Base-by-base conservation (phyloP, 2,329 filamentous ascomycete species). In the Aspergillus clavatus region DNA sequence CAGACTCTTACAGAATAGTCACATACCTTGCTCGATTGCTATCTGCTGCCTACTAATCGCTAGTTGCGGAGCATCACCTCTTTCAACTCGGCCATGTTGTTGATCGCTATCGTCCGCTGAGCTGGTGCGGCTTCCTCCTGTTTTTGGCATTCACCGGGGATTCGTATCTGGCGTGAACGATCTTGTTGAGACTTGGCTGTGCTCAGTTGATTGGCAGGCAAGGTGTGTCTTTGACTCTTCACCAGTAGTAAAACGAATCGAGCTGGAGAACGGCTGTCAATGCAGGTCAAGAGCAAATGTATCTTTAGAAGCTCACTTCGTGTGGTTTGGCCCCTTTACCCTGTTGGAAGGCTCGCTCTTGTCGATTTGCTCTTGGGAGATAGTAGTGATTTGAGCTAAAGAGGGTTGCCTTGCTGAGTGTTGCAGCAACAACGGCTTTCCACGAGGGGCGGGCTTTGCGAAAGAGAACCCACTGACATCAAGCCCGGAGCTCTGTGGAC, bases 391-490 rank as follows among this genome's bases (percentile, higher is more conserved):
- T n/a, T 29, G 22, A 16, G 11, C 28, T 8, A 40, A 41, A 3
- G 43, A 21, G 11, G 38, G 7, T 11, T 47, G 45, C 16, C 47
- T 58, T 19, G 42, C n/a, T 5, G 51, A 22, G 7, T 43, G 35
- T 33, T 53, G 53, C 11, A 62, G 50, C 1, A 58, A 56, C 28
- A 63, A 63, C 1, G 40, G 43, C 24, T 54, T 60, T 18, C 44
- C 53, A 33, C 54, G 49, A 23, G 50, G 53, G 16, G 43, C 51
- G 19, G 64, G 67, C 40, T 59, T 67, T 12, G 60, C 50, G 46
- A 69, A 70, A 5, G 58, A 62, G 44, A 70, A 68, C 1, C 50
- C 51, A 7, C 53, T 28, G 14, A 53, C 37, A 35, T 68, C 59
- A 19, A 63, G 46, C 1, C 53, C 58, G 5, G 60, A 61, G 33